These are phyloP conservation scores for Bidens hawaiensis DNA, from an alignment of 140 eudicot genomes.

Conservation along the genomic window DNA sequence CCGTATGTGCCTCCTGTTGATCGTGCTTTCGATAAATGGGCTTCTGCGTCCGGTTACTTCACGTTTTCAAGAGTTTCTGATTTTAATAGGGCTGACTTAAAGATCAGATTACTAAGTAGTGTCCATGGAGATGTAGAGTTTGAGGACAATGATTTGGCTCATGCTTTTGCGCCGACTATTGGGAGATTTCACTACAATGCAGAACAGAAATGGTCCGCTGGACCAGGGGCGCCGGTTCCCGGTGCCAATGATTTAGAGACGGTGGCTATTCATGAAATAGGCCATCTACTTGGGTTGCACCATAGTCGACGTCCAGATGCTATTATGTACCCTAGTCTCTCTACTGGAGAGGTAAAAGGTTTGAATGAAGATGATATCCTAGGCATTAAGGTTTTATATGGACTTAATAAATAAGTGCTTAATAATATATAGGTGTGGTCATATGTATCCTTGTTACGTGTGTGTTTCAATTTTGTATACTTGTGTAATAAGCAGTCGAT, in stretches of 20 bases:
- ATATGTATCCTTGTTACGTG: no score
- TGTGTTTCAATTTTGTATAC: no score
- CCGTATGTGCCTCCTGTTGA: constrained; percentile 5
- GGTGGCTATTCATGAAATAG: constrained; percentile 21
- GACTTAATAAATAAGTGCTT: not conserved
- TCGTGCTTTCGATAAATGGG: constrained; percentile 21
- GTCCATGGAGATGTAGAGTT: constrained; percentile 33
- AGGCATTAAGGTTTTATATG: constrained; percentile 23
- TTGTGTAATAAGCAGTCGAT: no score
- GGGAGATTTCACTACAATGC: constrained; percentile 31
- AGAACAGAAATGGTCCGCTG: constrained; percentile 18
- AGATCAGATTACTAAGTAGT: constrained; percentile 9
- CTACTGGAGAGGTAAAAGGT: constrained; percentile 4
- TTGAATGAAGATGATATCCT: constrained; percentile 27
- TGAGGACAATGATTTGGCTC: constrained; percentile 25
- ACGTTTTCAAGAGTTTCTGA: constrained; percentile 1
- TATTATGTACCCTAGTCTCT: constrained; percentile 13
- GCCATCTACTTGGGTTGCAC: constrained; percentile 38
- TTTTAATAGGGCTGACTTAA: constrained; percentile 1
- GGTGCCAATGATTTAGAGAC: not conserved
- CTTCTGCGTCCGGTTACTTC: constrained; percentile 13
- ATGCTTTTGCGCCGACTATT: constrained; percentile 28
- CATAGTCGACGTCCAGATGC: constrained; percentile 15
- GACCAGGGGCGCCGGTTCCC: not conserved
- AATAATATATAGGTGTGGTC: no score